Evolutionary conservation across 805 yeast genomes (phyloP), one percentile per base, ranked within the genome.

Genomic region (Lipomyces mesembrius): DNA sequence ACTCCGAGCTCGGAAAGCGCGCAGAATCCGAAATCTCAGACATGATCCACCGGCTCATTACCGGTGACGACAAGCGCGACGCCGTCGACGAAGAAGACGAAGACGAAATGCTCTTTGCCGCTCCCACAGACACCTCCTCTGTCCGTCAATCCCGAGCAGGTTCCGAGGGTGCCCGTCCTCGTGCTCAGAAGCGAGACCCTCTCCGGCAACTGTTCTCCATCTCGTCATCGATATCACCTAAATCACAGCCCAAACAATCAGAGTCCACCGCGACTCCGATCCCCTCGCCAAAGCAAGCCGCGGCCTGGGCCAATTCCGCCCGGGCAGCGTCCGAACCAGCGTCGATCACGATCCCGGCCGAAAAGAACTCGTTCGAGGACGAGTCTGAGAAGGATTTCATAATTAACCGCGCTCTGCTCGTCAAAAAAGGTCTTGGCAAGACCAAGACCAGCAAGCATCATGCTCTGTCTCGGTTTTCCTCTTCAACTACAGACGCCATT

Each of bases 11-110:
- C 20, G 20, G 35, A 46, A 67, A 61, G 39, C 62, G 60, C 34
- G 63, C 56, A 1, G 70, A 67, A 32, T 39, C 67, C 9, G 70
- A 67, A 22, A 67, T 67, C n/a, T 67, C 70, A 27, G 70, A 67
- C 25, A 67, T 67, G 70, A 67, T 67, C 57, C 70, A 67, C 62
- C 59, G 68, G n/a, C 65, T 67, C 12, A 67, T 67, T 35, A 61
- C 70, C 49, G 70, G 70, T 49, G 68, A 67, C 57, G 67, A 53
- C 20, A 59, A 57, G 57, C 58, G 27, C n/a, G 29, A 32, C n/a
- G 37, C 63, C 61, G 57, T 64, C 29, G 70, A 67, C 2, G 65
- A 62, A 17, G 70, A 67, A 17, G 70, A 67, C 20, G 70, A 67
- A 14, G 63, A 61, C 22, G 69, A 66, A 12, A 59, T 66, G 64